phyloP scores from a whole-genome alignment of 176 grass and related monocot genomes.

The Oryza longistaminata region DNA sequence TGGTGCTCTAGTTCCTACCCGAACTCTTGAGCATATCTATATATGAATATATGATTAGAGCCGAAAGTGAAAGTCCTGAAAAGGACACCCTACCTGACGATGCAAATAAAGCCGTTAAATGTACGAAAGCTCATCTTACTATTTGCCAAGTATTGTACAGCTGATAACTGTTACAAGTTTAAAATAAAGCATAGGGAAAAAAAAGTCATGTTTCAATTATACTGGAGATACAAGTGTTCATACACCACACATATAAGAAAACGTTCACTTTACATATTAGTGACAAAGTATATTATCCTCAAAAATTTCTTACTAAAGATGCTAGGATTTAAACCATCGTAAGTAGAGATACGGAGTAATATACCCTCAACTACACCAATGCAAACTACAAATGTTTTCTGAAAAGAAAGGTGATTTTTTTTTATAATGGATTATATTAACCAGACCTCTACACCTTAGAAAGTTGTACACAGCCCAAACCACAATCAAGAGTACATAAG shows the following conservation, averaged over 20 bases:
- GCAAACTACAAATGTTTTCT: not conserved
- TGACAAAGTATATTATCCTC: not conserved
- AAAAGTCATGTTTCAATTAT: not conserved
- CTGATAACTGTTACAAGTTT: not conserved
- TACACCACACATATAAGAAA: not conserved
- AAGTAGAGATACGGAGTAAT: not conserved
- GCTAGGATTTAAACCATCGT: too few relatives aligned
- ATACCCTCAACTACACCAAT: not conserved
- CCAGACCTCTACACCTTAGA: too few relatives aligned
- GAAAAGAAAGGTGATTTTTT: not conserved
- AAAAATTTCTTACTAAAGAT: not conserved
- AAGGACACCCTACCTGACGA: slow-evolving; percentile 47
- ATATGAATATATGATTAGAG: not conserved
- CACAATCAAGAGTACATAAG: too few relatives aligned
- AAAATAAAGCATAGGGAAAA: not conserved
- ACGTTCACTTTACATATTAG: not conserved
- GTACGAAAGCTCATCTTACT: not conserved
- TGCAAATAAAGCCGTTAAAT: not conserved
- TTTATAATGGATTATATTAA: too few relatives aligned
- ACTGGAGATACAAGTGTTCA: too few relatives aligned
- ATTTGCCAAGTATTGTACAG: slow-evolving; percentile 21
- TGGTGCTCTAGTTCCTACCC: slow-evolving; percentile 52
- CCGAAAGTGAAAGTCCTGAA: slow-evolving; percentile 34
- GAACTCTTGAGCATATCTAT: not conserved
- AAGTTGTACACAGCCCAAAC: too few relatives aligned